Percentiles rank a stretch among this genome's conserved stretches.
These are phyloP conservation scores for Fagopyrum tataricum DNA, from an alignment of 148 eudicot genomes.

Conservation along the genomic window DNA sequence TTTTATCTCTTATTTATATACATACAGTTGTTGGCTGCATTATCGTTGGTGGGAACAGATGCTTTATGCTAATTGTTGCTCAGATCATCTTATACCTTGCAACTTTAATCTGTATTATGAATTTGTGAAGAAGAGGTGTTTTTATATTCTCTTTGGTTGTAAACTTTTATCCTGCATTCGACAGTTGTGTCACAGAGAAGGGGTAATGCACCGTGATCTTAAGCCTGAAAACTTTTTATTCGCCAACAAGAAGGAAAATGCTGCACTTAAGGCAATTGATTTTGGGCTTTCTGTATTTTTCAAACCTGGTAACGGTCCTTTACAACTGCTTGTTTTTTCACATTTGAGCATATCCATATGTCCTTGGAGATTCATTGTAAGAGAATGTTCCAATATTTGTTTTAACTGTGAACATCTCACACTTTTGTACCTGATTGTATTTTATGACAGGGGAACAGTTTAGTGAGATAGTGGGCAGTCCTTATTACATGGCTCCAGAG, in stretches of 20 bases:
- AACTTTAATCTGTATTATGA: background rate
- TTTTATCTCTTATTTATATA: background rate
- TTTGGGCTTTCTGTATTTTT: conserved; percentile 23
- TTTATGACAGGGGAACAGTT: conserved; percentile 33
- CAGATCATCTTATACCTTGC: background rate
- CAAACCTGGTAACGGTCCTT: conserved; percentile 13
- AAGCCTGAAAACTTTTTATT: conserved; percentile 47
- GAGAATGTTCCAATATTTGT: background rate
- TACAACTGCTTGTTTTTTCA: background rate
- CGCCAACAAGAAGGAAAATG: conserved; percentile 44
- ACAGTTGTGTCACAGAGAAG: conserved; percentile 41
- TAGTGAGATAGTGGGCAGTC: conserved; percentile 54
- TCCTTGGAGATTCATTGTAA: background rate
- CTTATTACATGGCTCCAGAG: conserved; percentile 65
- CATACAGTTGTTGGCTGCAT: background rate
- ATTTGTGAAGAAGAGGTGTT: background rate
- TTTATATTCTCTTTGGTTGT: background rate
- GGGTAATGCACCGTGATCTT: conserved; percentile 51
- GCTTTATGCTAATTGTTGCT: background rate
- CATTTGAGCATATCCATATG: background rate
- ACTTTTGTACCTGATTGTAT: background rate
- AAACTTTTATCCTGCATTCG: background rate
- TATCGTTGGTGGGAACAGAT: background rate
- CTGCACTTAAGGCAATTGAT: conserved; percentile 50
- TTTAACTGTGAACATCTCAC: background rate